Evolutionary conservation across 2,329 filamentous ascomycete genomes (phyloP).

Genomic region (Cladophialophora chaetospira): DNA sequence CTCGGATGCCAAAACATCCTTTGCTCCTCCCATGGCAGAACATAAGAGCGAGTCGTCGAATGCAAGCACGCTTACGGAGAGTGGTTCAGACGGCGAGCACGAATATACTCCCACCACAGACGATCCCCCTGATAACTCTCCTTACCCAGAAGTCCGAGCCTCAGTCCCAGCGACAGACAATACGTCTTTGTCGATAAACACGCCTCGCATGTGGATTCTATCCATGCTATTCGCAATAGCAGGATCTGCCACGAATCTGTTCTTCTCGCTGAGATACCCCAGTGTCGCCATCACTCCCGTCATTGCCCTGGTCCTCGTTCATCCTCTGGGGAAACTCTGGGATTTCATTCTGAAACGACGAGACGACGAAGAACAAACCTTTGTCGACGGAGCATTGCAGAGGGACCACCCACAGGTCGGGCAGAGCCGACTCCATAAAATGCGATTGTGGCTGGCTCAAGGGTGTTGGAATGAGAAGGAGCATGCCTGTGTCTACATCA

Average conservation of each 20-base stretch:
- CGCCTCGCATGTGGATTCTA: slow-evolving; percentile 81
- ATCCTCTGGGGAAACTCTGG: slow-evolving; percentile 80
- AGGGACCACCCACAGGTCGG: slow-evolving; percentile 34
- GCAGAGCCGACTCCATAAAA: slow-evolving; percentile 37
- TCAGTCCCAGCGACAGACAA: slow-evolving; percentile 77
- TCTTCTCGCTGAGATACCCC: slow-evolving; percentile 87
- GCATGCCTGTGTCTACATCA: slow-evolving; percentile 85
- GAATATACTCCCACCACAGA: slow-evolving; percentile 38
- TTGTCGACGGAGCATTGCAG: slow-evolving; percentile 60
- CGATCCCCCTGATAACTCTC: slow-evolving; percentile 41
- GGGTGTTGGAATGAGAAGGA: slow-evolving; percentile 87
- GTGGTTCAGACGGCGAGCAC: slow-evolving; percentile 38
- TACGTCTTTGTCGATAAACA: slow-evolving; percentile 74
- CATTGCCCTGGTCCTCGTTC: slow-evolving; percentile 81
- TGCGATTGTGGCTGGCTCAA: slow-evolving; percentile 75
- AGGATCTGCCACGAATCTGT: slow-evolving; percentile 80
- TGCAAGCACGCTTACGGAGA: slow-evolving; percentile 35
- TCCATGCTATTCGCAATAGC: slow-evolving; percentile 79
- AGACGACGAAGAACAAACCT: slow-evolving; percentile 58
- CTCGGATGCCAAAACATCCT: slow-evolving; percentile 38
- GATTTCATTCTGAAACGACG: slow-evolving; percentile 68
- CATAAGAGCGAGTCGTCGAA: slow-evolving; percentile 33
- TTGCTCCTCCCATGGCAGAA: slow-evolving; percentile 30
- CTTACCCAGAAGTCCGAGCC: slow-evolving; percentile 75
- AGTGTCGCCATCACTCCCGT: slow-evolving; percentile 88